Percentiles rank a stretch among this genome's conserved stretches.
Conservation (phyloP, 495 filamentous ascomycete species). For the Apiosordaria backusii region DNA sequence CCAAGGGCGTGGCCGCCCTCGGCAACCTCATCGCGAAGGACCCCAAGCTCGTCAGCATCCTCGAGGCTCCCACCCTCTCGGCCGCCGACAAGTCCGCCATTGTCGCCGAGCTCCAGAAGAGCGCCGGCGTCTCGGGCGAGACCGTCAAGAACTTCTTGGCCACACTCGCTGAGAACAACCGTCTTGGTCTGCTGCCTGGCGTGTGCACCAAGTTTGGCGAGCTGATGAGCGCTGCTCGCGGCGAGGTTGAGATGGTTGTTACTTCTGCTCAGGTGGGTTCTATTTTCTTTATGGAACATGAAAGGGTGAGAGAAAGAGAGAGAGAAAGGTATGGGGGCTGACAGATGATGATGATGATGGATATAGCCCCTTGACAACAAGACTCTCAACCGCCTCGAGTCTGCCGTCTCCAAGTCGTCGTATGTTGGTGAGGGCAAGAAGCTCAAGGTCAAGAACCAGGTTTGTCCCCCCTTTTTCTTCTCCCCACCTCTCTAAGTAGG, state of each 20-base stretch:
- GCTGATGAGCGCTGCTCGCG: slow-evolving; percentile 83
- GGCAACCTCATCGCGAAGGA: slow-evolving; percentile 72
- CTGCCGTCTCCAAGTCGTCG: slow-evolving; percentile 80
- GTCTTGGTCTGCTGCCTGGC: slow-evolving; percentile 73
- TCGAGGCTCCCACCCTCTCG: slow-evolving; percentile 75
- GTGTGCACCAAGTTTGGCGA: slow-evolving; percentile 83
- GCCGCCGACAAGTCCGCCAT: slow-evolving; percentile 76
- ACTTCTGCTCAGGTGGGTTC: slow-evolving; percentile 79
- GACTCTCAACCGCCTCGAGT: slow-evolving; percentile 78
- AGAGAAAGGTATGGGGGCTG: too few species aligned
- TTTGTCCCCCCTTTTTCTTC: slow-evolving; percentile 35
- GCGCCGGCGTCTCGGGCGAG: slow-evolving; percentile 63
- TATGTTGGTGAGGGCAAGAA: slow-evolving; percentile 92
- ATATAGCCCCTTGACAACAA: slow-evolving; percentile 79
- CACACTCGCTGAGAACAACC: slow-evolving; percentile 93
- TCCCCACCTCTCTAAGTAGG: not conserved
- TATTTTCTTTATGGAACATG: slow-evolving; percentile 3
- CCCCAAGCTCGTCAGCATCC: slow-evolving; percentile 68
- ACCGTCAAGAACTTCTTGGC: slow-evolving; percentile 90
- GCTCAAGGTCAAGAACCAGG: slow-evolving; percentile 91
- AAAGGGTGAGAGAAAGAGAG: not conserved
- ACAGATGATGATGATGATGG: slow-evolving; percentile 9
- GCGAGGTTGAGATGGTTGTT: slow-evolving; percentile 88
- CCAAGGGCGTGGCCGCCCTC: slow-evolving; percentile 70
- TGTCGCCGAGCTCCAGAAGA: slow-evolving; percentile 78